A percentile compares a stretch with the other conserved stretches of the same genome.
These are phyloP conservation scores for Sesbania bispinosa DNA, from an alignment of 306 rosid species.

Conservation along the genomic window DNA sequence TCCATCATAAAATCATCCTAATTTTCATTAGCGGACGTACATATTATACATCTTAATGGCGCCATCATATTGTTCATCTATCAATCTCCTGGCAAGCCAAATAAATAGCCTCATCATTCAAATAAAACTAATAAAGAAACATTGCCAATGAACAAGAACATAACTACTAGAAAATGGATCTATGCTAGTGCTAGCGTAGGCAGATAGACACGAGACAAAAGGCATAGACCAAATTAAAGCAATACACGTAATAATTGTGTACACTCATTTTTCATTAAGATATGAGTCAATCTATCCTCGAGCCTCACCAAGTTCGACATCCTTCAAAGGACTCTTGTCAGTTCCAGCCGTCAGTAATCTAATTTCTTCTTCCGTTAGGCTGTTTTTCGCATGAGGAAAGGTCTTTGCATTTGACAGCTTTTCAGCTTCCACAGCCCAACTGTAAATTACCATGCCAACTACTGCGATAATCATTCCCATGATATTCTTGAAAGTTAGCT, in stretches of 20 bases:
- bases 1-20: no score
- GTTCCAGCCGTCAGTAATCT: slow-evolving; percentile 68
- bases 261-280: slow-evolving; percentile 2
- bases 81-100: no score
- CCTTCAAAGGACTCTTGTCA: slow-evolving; percentile 45
- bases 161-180: slow-evolving; percentile 38
- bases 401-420: slow-evolving; percentile 53
- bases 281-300: slow-evolving; percentile 36
- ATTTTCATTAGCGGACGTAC: no score
- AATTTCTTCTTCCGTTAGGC: slow-evolving; percentile 86
- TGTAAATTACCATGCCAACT: slow-evolving; percentile 80
- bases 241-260: slow-evolving; percentile 14
- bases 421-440: slow-evolving; percentile 86
- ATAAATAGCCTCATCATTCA: no score
- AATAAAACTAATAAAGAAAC: no score
- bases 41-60: no score
- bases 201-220: slow-evolving; percentile 27
- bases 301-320: slow-evolving; percentile 63
- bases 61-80: no score
- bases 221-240: slow-evolving; percentile 25
- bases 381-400: slow-evolving; percentile 45
- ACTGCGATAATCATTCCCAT: slow-evolving; percentile 81
- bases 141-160: no score
- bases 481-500: slow-evolving; percentile 71
- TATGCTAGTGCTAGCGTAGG: slow-evolving; percentile 17